These are phyloP conservation scores for Darksidea phi DNA, from an alignment of 495 filamentous ascomycete species.

Conservation along the genomic window DNA sequence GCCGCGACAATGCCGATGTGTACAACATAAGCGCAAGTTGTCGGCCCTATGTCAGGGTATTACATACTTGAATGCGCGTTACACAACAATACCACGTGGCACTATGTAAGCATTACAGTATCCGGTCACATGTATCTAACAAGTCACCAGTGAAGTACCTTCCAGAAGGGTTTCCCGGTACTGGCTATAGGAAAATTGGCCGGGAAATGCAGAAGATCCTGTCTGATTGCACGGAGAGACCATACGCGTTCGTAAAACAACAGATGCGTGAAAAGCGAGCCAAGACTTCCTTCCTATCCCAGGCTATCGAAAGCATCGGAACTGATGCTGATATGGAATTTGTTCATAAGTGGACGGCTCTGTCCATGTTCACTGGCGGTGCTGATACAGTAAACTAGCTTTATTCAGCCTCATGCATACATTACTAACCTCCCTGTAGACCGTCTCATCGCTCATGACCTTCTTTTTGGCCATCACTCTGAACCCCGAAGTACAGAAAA, in stretches of 20 bases:
- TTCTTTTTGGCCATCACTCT: slow-evolving; percentile 53
- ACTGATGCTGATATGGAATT: slow-evolving; percentile 40
- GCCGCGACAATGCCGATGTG: too few species aligned
- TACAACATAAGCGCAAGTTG: too few species aligned
- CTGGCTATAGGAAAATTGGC: slow-evolving; percentile 46
- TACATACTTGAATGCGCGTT: too few species aligned
- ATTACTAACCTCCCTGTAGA: too few species aligned
- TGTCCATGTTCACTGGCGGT: slow-evolving; percentile 56
- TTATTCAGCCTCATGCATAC: too few species aligned
- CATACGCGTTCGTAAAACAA: slow-evolving; percentile 49
- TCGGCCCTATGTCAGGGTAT: too few species aligned
- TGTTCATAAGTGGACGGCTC: slow-evolving; percentile 50
- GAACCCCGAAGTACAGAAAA: slow-evolving; percentile 53
- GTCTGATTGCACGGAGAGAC: slow-evolving; percentile 19
- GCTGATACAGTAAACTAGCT: too few species aligned
- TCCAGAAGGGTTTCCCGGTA: slow-evolving; percentile 53
- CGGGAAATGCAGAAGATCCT: slow-evolving; percentile 38
- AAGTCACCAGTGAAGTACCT: slow-evolving; percentile 44
- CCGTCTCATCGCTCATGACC: slow-evolving; percentile 41
- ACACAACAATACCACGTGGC: too few species aligned
- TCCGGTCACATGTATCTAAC: too few species aligned
- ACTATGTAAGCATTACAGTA: too few species aligned
- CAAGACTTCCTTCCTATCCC: slow-evolving; percentile 46
- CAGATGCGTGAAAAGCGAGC: slow-evolving; percentile 45
- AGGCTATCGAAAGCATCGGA: slow-evolving; percentile 38